These are phyloP conservation scores for Mortierella sp. DNA, from an alignment of 371 early-diverging fungal species.

Conservation along the genomic window DNA sequence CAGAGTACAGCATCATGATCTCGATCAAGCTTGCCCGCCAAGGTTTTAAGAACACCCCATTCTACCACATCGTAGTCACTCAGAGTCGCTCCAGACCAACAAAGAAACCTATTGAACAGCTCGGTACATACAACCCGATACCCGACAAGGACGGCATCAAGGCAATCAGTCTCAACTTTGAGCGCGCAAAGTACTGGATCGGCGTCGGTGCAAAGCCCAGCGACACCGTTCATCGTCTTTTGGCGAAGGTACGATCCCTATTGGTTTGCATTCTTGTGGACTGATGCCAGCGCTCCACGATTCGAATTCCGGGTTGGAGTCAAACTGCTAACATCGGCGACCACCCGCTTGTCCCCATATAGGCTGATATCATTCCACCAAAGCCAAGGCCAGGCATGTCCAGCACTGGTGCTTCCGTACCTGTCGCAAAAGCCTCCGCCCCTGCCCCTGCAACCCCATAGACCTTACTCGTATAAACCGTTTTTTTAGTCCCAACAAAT, in stretches of 20 bases:
- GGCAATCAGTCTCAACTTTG: slow-evolving; percentile 86
- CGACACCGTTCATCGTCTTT: slow-evolving; percentile 85
- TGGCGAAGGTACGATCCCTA: slow-evolving; percentile 83
- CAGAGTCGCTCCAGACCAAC: slow-evolving; percentile 86
- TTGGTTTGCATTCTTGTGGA: neutral
- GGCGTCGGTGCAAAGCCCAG: slow-evolving; percentile 95
- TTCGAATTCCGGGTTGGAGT: too few species aligned
- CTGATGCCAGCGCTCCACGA: neutral
- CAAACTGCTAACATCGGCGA: neutral
- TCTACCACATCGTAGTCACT: slow-evolving; percentile 94
- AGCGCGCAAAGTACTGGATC: slow-evolving; percentile 96
- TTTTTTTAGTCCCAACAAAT: too few species aligned
- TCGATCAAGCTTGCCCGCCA: slow-evolving; percentile 89
- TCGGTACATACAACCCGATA: slow-evolving; percentile 93
- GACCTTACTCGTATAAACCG: neutral
- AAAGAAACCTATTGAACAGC: slow-evolving; percentile 89
- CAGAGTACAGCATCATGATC: slow-evolving; percentile 25
- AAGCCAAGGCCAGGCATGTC: slow-evolving; percentile 69
- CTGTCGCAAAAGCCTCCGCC: slow-evolving; percentile 27
- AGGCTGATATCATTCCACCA: slow-evolving; percentile 71
- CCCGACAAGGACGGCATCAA: slow-evolving; percentile 82
- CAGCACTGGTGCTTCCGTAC: slow-evolving; percentile 52
- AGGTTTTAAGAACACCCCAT: slow-evolving; percentile 90
- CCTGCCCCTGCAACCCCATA: slow-evolving; percentile 45
- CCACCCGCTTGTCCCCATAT: neutral